Percentiles rank a stretch among this genome's conserved stretches.
These are phyloP conservation scores for Rhizopus stolonifer DNA, from an alignment of 371 early-diverging fungal genomes.

Conservation along the genomic window DNA sequence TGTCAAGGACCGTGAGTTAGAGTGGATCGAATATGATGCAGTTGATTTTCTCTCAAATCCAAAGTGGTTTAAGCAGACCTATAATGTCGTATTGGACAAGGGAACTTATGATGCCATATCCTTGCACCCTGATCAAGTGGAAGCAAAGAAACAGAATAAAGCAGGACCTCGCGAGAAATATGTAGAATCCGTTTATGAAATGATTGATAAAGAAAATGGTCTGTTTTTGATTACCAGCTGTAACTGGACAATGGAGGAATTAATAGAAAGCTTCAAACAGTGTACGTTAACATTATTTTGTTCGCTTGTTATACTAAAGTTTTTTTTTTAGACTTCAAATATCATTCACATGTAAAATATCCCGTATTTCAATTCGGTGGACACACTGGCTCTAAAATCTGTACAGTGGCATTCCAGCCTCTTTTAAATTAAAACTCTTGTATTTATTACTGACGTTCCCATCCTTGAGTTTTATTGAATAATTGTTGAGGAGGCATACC, in stretches of 20 bases:
- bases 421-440: slow-evolving; percentile 3
- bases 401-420: slow-evolving; percentile 70
- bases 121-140: slow-evolving; percentile 59
- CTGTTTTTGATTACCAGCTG: slow-evolving; percentile 87
- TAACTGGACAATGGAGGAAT: slow-evolving; percentile 90
- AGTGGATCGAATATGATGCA: slow-evolving; percentile 50
- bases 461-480: slow-evolving; percentile 38
- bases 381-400: slow-evolving; percentile 79
- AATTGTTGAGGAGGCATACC: slow-evolving; percentile 41
- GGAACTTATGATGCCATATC: slow-evolving; percentile 94
- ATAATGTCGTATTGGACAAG: slow-evolving; percentile 81
- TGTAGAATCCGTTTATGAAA: slow-evolving; percentile 27
- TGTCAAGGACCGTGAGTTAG: slow-evolving; percentile 47
- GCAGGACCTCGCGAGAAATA: slow-evolving; percentile 42
- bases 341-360: slow-evolving; percentile 72
- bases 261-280: slow-evolving; percentile 61
- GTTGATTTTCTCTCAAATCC: slow-evolving; percentile 64
- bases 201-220: slow-evolving; percentile 50
- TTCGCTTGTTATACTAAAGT: no score
- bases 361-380: slow-evolving; percentile 89
- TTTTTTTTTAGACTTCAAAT: slow-evolving; percentile 57
- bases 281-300: no score
- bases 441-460: slow-evolving; percentile 33
- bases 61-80: slow-evolving; percentile 45
- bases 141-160: slow-evolving; percentile 29